These are phyloP conservation scores for Lithohypha guttulata DNA, from an alignment of 2,329 filamentous ascomycete species.

Conservation along the genomic window DNA sequence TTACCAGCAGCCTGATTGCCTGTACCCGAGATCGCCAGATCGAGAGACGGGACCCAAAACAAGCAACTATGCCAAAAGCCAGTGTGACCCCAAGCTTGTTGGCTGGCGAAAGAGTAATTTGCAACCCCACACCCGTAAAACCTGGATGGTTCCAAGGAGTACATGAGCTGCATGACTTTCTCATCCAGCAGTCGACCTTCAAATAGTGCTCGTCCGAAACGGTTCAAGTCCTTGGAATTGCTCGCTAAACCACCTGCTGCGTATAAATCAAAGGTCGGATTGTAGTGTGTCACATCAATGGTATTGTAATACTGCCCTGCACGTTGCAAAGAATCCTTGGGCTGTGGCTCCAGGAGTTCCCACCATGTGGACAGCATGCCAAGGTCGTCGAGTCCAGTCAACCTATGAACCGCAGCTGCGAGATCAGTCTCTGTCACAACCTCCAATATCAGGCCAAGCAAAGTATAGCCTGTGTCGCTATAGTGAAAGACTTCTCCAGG, in stretches of 20 bases:
- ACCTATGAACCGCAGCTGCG: slow-evolving; percentile 8
- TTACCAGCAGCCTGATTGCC: slow-evolving; percentile 8
- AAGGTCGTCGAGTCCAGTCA: slow-evolving; percentile 10
- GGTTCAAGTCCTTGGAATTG: slow-evolving; percentile 10
- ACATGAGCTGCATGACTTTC: slow-evolving; percentile 8
- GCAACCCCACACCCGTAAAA: slow-evolving; percentile 9
- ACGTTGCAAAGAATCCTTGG: slow-evolving; percentile 4
- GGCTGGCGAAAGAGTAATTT: slow-evolving; percentile 5
- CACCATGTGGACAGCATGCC: slow-evolving; percentile 10
- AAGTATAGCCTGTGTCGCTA: slow-evolving; percentile 9
- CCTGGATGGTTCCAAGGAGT: slow-evolving; percentile 9
- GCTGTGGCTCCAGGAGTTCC: slow-evolving; percentile 9
- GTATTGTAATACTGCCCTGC: slow-evolving; percentile 10
- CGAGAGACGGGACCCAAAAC: slow-evolving; percentile 10
- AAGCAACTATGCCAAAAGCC: slow-evolving; percentile 8
- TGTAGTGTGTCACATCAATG: slow-evolving; percentile 8
- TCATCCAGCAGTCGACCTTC: slow-evolving; percentile 8
- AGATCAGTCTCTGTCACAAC: slow-evolving; percentile 9
- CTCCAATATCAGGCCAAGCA: slow-evolving; percentile 11
- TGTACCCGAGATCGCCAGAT: slow-evolving; percentile 9
- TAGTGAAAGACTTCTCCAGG: slow-evolving; percentile 9
- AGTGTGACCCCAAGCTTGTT: slow-evolving; percentile 10
- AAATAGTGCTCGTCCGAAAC: slow-evolving; percentile 9
- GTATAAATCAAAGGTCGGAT: slow-evolving; percentile 10
- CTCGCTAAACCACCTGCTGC: slow-evolving; percentile 10